A percentile compares a stretch with the other conserved stretches of the same genome.
phyloP scores from a whole-genome alignment of 371 early-diverging fungal genomes.

The Parasitella parasitica region DNA sequence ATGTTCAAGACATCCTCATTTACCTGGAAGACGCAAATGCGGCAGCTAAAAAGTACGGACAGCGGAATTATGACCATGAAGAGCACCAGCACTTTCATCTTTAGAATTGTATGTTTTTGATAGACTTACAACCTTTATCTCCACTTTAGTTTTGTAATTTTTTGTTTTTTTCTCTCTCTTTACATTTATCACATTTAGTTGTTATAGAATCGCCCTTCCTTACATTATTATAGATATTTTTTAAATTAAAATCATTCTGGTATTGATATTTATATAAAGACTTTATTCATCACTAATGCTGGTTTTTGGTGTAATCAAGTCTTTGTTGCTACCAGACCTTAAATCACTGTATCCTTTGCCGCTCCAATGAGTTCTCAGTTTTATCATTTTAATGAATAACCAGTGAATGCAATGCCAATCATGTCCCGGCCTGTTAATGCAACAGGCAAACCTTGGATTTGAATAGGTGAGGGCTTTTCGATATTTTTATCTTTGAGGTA shows the following conservation, averaged over 20 bases:
- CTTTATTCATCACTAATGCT: constrained; percentile 1
- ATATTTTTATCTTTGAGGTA: constrained; percentile 85
- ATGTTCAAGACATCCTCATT: constrained; percentile 41
- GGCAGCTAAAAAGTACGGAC: background rate
- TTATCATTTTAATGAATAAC: constrained; percentile 2
- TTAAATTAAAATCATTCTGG: background rate
- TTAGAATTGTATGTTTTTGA: constrained; percentile 1
- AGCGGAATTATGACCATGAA: constrained; percentile 1
- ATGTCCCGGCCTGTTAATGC: constrained; percentile 31
- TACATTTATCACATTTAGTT: background rate
- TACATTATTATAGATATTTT: constrained; percentile 1
- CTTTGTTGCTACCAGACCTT: background rate
- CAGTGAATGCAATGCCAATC: constrained; percentile 41
- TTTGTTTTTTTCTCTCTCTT: background rate
- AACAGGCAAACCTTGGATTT: too few relatives aligned
- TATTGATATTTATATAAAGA: background rate
- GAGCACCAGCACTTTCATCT: background rate
- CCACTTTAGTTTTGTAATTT: background rate
- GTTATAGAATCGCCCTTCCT: background rate
- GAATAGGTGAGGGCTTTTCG: constrained; percentile 2
- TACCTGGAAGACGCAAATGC: constrained; percentile 25
- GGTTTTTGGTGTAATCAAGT: constrained; percentile 3
- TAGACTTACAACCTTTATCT: background rate
- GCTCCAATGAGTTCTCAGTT: background rate
- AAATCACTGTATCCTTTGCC: background rate